A percentile compares a stretch with the other conserved stretches of the same genome.
Conservation (phyloP, 2,329 filamentous ascomycete species). For the Scedosporium minutisporum region DNA sequence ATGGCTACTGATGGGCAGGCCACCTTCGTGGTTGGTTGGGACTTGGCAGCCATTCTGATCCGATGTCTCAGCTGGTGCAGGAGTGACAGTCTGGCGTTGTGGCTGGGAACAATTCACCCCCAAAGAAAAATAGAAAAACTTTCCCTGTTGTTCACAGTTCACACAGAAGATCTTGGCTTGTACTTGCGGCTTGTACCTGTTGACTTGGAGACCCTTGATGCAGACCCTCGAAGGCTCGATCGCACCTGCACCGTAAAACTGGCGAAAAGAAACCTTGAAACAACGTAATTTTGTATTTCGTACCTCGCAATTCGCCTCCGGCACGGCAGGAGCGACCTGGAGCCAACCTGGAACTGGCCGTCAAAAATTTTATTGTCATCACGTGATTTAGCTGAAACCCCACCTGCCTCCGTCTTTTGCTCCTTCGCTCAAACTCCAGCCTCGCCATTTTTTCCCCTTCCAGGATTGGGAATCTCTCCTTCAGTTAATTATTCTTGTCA, state of each 20-base stretch:
- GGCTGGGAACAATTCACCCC: too few relatives aligned
- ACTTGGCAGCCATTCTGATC: too few relatives aligned
- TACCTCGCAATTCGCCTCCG: background rate
- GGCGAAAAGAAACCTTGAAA: too few relatives aligned
- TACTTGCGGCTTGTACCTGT: too few relatives aligned
- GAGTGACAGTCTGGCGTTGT: background rate
- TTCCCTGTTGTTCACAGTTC: background rate
- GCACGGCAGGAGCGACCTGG: background rate
- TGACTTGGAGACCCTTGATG: background rate
- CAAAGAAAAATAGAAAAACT: background rate
- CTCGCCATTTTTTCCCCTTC: slow-evolving; percentile 1
- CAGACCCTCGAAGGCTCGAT: background rate
- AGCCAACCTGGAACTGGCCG: background rate
- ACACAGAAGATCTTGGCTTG: too few relatives aligned
- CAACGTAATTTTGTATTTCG: background rate
- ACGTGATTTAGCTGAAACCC: slow-evolving; percentile 4
- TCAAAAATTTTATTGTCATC: background rate
- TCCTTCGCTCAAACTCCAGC: slow-evolving; percentile 1
- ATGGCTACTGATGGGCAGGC: too few relatives aligned
- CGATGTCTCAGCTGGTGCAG: background rate
- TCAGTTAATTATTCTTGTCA: background rate
- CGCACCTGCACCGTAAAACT: background rate
- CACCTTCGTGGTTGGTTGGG: too few relatives aligned
- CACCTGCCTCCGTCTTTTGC: background rate
- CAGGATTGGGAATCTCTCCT: background rate